A percentile compares a stretch with the other conserved stretches of the same genome.
phyloP scores from a whole-genome alignment of 2,329 filamentous ascomycete species.

The Beauveria asiatica region DNA sequence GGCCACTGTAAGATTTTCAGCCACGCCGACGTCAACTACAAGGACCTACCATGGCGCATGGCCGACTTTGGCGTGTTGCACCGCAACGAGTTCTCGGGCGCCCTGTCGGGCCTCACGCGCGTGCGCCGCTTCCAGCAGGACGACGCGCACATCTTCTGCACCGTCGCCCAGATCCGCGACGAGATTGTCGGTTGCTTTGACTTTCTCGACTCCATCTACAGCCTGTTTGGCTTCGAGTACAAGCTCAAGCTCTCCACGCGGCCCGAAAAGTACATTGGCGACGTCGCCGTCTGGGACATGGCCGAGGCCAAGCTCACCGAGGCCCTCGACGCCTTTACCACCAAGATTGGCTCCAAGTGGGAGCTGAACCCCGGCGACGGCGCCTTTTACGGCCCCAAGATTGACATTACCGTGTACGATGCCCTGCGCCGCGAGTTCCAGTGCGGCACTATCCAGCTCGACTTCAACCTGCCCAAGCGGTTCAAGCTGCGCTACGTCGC shows the following conservation, averaged over 20 bases:
- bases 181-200: slow-evolving; percentile 74
- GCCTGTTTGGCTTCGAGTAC: slow-evolving; percentile 61
- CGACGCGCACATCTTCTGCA: slow-evolving; percentile 92
- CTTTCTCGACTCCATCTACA: slow-evolving; percentile 67
- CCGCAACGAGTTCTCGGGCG: slow-evolving; percentile 89
- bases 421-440: slow-evolving; percentile 61
- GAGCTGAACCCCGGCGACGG: slow-evolving; percentile 90
- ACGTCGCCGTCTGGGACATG: slow-evolving; percentile 78
- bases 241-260: slow-evolving; percentile 91
- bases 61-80: slow-evolving; percentile 95
- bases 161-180: slow-evolving; percentile 30
- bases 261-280: slow-evolving; percentile 79
- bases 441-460: slow-evolving; percentile 79
- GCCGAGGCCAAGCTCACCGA: slow-evolving; percentile 75
- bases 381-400: slow-evolving; percentile 97
- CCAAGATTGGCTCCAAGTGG: slow-evolving; percentile 59
- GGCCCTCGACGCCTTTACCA: slow-evolving; percentile 70
- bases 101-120: slow-evolving; percentile 80
- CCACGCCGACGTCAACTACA: slow-evolving; percentile 74
- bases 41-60: slow-evolving; percentile 79
- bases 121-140: slow-evolving; percentile 94
- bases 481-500: slow-evolving; percentile 40
- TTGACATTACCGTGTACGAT: slow-evolving; percentile 91
- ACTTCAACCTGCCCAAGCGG: slow-evolving; percentile 61
- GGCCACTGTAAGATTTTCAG: slow-evolving; percentile 86